phyloP scores from a whole-genome alignment of 2,329 filamentous ascomycete species.

The Sclerotinia minor region DNA sequence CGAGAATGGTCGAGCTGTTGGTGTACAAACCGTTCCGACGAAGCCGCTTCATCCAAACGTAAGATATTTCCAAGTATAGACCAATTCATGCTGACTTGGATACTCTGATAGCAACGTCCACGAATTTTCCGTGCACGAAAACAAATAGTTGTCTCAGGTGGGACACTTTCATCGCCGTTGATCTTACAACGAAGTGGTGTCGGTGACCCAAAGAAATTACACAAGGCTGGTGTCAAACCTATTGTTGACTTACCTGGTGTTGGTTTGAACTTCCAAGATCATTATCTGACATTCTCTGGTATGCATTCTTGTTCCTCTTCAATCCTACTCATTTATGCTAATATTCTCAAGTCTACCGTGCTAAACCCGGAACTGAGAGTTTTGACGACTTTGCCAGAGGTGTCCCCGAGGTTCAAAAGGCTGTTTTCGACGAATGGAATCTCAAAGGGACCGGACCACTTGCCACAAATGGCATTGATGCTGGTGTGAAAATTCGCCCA shows the following conservation, averaged over 20 bases:
- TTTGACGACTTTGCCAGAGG: slow-evolving; percentile 81
- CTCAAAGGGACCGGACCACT: slow-evolving; percentile 68
- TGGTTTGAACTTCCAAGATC: slow-evolving; percentile 56
- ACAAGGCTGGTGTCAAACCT: slow-evolving; percentile 49
- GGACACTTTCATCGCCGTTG: slow-evolving; percentile 42
- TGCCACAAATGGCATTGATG: slow-evolving; percentile 45
- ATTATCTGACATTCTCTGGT: slow-evolving; percentile 53
- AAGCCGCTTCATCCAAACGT: slow-evolving; percentile 63
- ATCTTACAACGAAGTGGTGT: slow-evolving; percentile 64
- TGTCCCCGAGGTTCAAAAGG: slow-evolving; percentile 69
- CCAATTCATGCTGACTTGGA: slow-evolving; percentile 33
- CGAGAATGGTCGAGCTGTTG: slow-evolving; percentile 64
- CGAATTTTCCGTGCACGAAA: slow-evolving; percentile 41
- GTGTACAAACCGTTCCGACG: slow-evolving; percentile 67
- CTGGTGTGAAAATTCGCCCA: slow-evolving; percentile 56
- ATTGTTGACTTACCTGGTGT: slow-evolving; percentile 53
- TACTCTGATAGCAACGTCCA: slow-evolving; percentile 37
- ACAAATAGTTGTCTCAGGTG: slow-evolving; percentile 51
- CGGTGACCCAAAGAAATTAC: slow-evolving; percentile 51
- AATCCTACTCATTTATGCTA: not conserved
- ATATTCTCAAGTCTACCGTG: slow-evolving; percentile 28
- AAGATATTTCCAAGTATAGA: slow-evolving; percentile 26
- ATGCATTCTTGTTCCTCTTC: not conserved
- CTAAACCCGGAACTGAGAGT: slow-evolving; percentile 59
- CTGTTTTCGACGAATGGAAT: slow-evolving; percentile 74